Evolutionary conservation across 768 basidiomycete genomes (phyloP), one percentile per base, ranked within the genome.

Genomic region (Xerocomellus chrysenteron): DNA sequence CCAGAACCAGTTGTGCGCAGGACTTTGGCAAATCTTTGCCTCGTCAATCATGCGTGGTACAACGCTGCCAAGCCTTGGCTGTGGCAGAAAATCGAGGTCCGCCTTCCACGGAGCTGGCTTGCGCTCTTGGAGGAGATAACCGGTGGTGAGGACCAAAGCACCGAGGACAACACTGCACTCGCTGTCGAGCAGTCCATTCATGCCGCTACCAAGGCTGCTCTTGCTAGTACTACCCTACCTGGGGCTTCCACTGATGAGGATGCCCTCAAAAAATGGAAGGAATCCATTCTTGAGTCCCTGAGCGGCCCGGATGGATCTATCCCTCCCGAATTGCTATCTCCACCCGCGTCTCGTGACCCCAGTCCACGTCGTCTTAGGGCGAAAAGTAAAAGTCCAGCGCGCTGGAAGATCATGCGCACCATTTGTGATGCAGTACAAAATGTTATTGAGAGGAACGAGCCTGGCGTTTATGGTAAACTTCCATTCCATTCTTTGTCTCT

Each of bases 31-130:
- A 84, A 72, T 62, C 84, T 93, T 43, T 90, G 87, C 64, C 81
- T 90, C 58, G 90, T 92, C 42, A 90, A 85, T 65, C 87, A 78
- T 64, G 79, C 83, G 3, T 93, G 89, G 88, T 84, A 85, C 66
- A 81, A 83, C 30, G 92, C 90, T 1, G 89, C 92, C n/a, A 88
- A 87, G 62, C 91, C 91, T 0, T 94, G 88, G 89, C 75, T 94
- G 6, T 94, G 92, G 91, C 82, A 82, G 55, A 85, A 85, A 57
- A 76, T 94, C 59, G 92, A 93, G 69, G 87, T 94, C 49, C 82
- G 90, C 6, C 81, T 93, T 6, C 92, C 92, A 11, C 82, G 86
- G n/a, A 85, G 82, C 60, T 94, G 92, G 90, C 83, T 94, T 14
- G 77, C 88, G 11, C 79, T 94, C 42, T 81, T 93, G 16, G 89